A percentile compares a stretch with the other conserved stretches of the same genome.
These are phyloP conservation scores for Falciphora oryzae DNA, from an alignment of 2,329 filamentous ascomycete genomes.

Conservation along the genomic window DNA sequence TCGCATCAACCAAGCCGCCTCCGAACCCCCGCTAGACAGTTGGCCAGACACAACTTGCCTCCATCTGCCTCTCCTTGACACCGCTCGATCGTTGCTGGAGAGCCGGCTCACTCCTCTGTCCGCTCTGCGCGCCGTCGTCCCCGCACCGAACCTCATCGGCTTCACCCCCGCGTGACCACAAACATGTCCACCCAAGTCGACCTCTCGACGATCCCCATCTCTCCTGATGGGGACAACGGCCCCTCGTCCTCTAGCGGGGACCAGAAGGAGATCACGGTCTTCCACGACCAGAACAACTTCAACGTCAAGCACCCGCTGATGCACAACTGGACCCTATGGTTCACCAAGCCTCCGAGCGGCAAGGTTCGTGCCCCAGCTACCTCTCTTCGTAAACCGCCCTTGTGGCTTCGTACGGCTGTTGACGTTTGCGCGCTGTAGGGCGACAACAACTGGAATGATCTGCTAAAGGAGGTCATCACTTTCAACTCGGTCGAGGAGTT, in stretches of 20 bases:
- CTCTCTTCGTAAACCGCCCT: not conserved
- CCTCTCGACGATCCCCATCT: conserved; percentile 62
- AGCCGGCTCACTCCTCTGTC: not conserved
- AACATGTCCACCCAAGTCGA: conserved; percentile 54
- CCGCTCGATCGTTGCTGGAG: not conserved
- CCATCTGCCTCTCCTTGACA: not conserved
- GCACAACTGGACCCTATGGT: conserved; percentile 98
- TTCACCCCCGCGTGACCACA: not conserved
- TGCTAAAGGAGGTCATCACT: conserved; percentile 96
- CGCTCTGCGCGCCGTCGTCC: not conserved
- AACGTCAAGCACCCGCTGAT: conserved; percentile 98
- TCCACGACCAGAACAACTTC: conserved; percentile 98
- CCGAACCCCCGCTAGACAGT: not conserved
- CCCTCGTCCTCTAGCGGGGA: conserved; percentile 33
- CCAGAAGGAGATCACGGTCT: conserved; percentile 78
- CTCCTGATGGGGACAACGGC: conserved; percentile 54
- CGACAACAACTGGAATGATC: conserved; percentile 98
- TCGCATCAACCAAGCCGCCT: conserved; percentile 4
- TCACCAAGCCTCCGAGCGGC: conserved; percentile 94
- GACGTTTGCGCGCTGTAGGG: conserved; percentile 48
- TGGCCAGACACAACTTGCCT: not conserved
- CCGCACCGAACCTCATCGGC: not conserved
- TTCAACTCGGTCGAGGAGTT: conserved; percentile 99
- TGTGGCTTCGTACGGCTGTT: not conserved
- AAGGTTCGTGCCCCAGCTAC: conserved; percentile 54